Conservation (phyloP, 176 grass and related monocot species). For the Oryza rufipogon region DNA sequence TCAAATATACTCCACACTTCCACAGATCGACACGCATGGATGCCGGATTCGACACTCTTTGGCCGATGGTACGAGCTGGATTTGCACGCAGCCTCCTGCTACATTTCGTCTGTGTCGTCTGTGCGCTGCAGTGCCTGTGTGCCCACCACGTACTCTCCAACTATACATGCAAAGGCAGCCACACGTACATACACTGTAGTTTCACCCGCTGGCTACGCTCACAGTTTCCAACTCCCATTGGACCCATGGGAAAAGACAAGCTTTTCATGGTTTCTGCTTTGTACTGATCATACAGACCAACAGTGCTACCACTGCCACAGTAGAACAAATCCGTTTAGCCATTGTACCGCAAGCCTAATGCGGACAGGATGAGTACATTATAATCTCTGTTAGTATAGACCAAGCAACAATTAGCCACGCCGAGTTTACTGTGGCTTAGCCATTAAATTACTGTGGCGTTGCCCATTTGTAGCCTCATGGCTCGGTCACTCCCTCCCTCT, state of each 20-base stretch:
- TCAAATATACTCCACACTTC: background rate
- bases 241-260: background rate
- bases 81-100: background rate
- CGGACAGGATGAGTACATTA: background rate
- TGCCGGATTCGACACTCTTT: constrained; percentile 14
- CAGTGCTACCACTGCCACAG: too few relatives aligned
- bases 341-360: background rate
- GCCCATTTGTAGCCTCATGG: background rate
- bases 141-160: background rate
- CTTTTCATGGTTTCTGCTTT: background rate
- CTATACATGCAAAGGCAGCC: background rate
- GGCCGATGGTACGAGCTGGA: background rate
- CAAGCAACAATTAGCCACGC: background rate
- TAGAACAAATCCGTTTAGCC: background rate
- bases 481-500: background rate
- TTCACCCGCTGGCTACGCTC: constrained; percentile 24
- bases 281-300: too few relatives aligned
- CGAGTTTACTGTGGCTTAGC: background rate
- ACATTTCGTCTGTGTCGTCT: background rate
- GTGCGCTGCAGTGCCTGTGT: background rate
- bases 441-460: background rate
- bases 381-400: background rate
- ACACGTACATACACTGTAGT: background rate
- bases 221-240: constrained; percentile 15
- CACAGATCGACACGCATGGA: background rate